Conservation (phyloP, 164 flowering plant genomes). For the Brasenia schreberi region DNA sequence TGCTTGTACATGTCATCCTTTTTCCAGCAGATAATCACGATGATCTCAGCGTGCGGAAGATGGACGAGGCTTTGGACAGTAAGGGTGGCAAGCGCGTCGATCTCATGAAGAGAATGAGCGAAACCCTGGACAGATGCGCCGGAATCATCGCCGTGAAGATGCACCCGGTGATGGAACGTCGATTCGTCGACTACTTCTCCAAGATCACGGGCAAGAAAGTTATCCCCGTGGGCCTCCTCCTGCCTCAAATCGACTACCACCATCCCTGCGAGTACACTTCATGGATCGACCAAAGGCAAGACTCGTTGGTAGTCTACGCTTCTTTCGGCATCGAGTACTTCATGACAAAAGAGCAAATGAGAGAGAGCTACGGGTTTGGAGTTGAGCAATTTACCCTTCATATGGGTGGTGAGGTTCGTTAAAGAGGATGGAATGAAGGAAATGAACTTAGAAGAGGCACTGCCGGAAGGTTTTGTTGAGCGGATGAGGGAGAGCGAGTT, state of each 20-base stretch:
- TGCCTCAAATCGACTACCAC: background rate
- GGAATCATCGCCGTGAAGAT: background rate
- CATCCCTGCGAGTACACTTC: background rate
- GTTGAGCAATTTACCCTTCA: background rate
- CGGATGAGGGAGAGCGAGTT: background rate
- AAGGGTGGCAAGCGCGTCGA: background rate
- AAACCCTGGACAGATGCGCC: background rate
- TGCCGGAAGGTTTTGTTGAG: background rate
- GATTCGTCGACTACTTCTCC: background rate
- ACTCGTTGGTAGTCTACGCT: background rate
- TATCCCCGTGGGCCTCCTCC: background rate
- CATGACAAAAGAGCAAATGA: background rate
- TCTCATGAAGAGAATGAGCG: background rate
- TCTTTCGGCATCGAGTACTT: background rate
- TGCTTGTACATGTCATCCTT: too few relatives aligned
- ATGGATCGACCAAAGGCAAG: background rate
- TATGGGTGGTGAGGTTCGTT: background rate
- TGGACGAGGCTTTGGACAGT: background rate
- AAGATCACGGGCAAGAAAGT: background rate
- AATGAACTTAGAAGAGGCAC: background rate
- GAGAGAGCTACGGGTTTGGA: background rate
- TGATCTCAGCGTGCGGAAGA: background rate
- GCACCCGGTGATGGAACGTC: background rate
- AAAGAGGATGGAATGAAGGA: background rate
- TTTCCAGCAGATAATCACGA: too few relatives aligned